phyloP scores from a whole-genome alignment of 2,329 filamentous ascomycete species.

The Allantophomopsis cytisporea region DNA sequence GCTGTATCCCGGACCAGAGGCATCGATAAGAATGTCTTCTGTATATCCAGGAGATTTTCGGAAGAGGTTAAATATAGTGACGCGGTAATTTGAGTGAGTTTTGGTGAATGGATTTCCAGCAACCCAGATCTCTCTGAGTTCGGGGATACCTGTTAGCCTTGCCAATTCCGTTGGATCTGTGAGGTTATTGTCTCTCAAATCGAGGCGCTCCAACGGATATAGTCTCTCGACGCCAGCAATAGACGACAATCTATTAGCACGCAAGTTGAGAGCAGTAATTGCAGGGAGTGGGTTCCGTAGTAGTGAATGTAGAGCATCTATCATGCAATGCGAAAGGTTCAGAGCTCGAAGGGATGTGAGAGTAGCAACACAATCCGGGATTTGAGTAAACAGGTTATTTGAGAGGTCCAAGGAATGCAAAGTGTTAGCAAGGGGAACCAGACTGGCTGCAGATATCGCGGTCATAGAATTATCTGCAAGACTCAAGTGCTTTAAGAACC shows the following conservation, averaged over 20 bases:
- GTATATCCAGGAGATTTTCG: slow-evolving; percentile 78
- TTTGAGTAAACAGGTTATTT: slow-evolving; percentile 82
- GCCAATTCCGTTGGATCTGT: slow-evolving; percentile 87
- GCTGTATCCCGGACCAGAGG: slow-evolving; percentile 65
- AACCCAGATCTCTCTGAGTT: slow-evolving; percentile 87
- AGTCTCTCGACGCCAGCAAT: slow-evolving; percentile 84
- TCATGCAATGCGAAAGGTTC: slow-evolving; percentile 96
- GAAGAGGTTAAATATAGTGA: slow-evolving; percentile 94
- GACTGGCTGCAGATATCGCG: slow-evolving; percentile 58
- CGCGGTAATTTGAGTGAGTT: slow-evolving; percentile 71
- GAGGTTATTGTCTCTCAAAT: slow-evolving; percentile 80
- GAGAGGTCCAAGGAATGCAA: slow-evolving; percentile 88
- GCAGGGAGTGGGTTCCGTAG: slow-evolving; percentile 78
- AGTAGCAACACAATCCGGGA: slow-evolving; percentile 79
- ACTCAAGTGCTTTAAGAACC: slow-evolving; percentile 84
- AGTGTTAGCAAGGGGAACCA: slow-evolving; percentile 74
- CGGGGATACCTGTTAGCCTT: slow-evolving; percentile 77
- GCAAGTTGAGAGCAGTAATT: slow-evolving; percentile 84
- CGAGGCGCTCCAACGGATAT: slow-evolving; percentile 76
- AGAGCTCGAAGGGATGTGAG: slow-evolving; percentile 81
- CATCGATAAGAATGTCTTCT: slow-evolving; percentile 83
- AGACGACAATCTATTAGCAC: slow-evolving; percentile 75
- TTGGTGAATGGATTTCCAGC: slow-evolving; percentile 84
- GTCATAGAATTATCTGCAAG: slow-evolving; percentile 86
- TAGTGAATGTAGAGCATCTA: slow-evolving; percentile 81